Evolutionary conservation across 2,329 filamentous ascomycete species (phyloP), one percentile per base, ranked within the genome.

Genomic region (Torrubiellomyces zombiae): DNA sequence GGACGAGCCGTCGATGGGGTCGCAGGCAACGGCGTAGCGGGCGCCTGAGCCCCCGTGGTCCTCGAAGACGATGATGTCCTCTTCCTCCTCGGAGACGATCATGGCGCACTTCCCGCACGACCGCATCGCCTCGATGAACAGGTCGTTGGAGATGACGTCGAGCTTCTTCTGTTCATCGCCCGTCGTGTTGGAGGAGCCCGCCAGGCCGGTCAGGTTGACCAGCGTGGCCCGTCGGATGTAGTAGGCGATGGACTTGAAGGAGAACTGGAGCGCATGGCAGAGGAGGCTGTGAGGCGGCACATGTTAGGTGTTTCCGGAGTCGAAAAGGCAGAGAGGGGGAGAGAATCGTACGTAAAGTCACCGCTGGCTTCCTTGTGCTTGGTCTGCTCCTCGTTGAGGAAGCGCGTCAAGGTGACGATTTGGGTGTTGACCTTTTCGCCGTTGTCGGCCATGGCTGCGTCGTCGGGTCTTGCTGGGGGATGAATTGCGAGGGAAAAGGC

Each of bases 161-260:
- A 98, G 80, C 62, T 98, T 98, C 72, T 98, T 98, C 55, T 98
- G 89, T 51, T 95, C 89, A 53, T 98, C 89, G 37, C 89, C 89
- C 3, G 89, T 95, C 27, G 67, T 81, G 58, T 98, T 98, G 38
- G 83, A 81, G 32, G 86, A 89, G 31, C 89, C 89, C 33, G 89
- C 89, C 24, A 98, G 73, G 32, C 89, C 89, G 26, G 82, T 91
- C 33, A 98, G 71, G 63, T 93, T 93, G 59, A 95, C 86, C 36
- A 98, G 63, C 14, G 82, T 86, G 18, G 86, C 83, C 52, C 89
- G 77, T 44, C 86, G 85, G 55, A 98, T 98, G 64, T 94, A 98
- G 67, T 95, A 93, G 42, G 89, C 82, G 53, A 98, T 98, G 38
- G 82, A 92, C 65, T 98, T 98, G 76, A 98, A 98, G 37, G 89